phyloP scores from a whole-genome alignment of 305 asterid genomes.

The Nicotiana rustica region DNA sequence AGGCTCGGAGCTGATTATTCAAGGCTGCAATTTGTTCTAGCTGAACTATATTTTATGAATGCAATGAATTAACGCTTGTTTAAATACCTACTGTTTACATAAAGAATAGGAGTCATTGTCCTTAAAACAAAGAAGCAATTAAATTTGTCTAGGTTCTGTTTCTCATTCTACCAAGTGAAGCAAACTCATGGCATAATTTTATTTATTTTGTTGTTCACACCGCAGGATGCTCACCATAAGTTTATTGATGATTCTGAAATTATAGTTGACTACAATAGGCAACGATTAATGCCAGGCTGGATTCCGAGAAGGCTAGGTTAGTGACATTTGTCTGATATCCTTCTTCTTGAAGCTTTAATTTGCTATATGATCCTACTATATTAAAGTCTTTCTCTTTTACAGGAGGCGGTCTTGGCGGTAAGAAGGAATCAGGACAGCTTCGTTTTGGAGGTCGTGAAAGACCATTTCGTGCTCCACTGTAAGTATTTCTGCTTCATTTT shows the following conservation, averaged over 20 bases:
- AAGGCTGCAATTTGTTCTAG: not conserved
- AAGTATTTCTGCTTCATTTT: constrained; percentile 38
- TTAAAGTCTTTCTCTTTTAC: constrained; percentile 39
- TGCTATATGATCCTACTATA: constrained; percentile 35
- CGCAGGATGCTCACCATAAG: constrained; percentile 87
- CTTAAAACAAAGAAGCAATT: not conserved
- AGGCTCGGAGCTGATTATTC: not conserved
- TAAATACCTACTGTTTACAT: not conserved
- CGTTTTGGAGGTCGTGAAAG: constrained; percentile 98
- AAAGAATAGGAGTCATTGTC: not conserved
- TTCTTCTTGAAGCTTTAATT: constrained; percentile 25
- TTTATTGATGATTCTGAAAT: constrained; percentile 82
- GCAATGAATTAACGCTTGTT: not conserved
- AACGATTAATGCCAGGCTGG: constrained; percentile 98
- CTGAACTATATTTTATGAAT: not conserved
- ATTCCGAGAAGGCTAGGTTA: constrained; percentile 95
- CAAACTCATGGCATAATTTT: constrained; percentile 1
- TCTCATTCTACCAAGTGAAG: constrained; percentile 7
- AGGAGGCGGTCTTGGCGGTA: constrained; percentile 99
- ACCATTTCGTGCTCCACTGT: constrained; percentile 96
- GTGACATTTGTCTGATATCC: constrained; percentile 33
- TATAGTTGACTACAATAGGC: constrained; percentile 90
- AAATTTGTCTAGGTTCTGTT: not conserved
- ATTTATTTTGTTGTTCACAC: constrained; percentile 1
- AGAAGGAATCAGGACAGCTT: constrained; percentile 96